phyloP scores from a whole-genome alignment of 192 early-diverging fungal species.

The Backusella psychrophila region DNA sequence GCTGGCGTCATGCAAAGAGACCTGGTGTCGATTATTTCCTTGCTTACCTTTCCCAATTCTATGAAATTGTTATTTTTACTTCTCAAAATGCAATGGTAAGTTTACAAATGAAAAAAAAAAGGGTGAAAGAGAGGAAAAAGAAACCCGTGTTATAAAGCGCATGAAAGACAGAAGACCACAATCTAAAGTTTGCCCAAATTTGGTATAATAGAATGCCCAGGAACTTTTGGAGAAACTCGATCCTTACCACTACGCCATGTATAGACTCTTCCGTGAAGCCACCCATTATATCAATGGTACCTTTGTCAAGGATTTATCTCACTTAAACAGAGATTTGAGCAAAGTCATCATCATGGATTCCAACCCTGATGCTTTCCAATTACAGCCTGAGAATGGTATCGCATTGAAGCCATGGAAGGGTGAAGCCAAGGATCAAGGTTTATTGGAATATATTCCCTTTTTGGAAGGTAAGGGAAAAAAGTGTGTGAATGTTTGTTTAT shows the following conservation, averaged over 20 bases:
- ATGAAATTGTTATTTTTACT: slow-evolving; percentile 96
- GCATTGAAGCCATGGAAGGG: slow-evolving; percentile 85
- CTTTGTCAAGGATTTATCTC: slow-evolving; percentile 84
- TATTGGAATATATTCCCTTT: slow-evolving; percentile 85
- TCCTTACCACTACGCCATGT: slow-evolving; percentile 82
- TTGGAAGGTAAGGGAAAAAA: slow-evolving; percentile 68
- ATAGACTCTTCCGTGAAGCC: slow-evolving; percentile 89
- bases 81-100: slow-evolving; percentile 79
- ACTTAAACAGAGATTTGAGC: slow-evolving; percentile 91
- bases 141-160: background rate
- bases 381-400: slow-evolving; percentile 93
- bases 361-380: slow-evolving; percentile 75
- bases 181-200: slow-evolving; percentile 11
- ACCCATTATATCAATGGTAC: slow-evolving; percentile 84
- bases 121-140: background rate
- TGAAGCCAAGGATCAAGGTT: slow-evolving; percentile 73
- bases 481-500: slow-evolving; percentile 16
- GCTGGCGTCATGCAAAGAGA: slow-evolving; percentile 95
- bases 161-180: background rate
- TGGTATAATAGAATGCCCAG: slow-evolving; percentile 62
- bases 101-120: background rate
- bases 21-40: slow-evolving; percentile 97
- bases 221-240: slow-evolving; percentile 89
- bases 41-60: slow-evolving; percentile 85
- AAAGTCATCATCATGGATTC: slow-evolving; percentile 95